Evolutionary conservation across 2,329 filamentous ascomycete genomes (phyloP).

Genomic region (Hypoxylon sp.): DNA sequence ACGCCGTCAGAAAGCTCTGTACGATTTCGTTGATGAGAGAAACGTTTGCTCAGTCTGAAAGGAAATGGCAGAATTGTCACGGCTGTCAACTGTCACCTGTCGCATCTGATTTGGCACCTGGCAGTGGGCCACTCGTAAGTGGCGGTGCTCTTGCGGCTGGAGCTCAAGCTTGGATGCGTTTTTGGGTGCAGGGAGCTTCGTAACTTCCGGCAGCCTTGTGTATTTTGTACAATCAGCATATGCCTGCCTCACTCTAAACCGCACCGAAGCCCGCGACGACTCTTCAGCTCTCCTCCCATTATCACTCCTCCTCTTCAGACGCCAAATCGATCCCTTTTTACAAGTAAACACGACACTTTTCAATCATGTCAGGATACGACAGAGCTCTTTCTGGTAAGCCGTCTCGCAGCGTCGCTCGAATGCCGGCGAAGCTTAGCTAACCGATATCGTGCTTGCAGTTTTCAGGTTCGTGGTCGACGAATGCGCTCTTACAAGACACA

Average conservation of each 20-base stretch:
- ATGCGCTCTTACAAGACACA: constrained; percentile 10
- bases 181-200: constrained; percentile 32
- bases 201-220: constrained; percentile 37
- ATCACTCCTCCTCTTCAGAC: constrained; percentile 17
- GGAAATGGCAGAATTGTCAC: no score
- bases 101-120: no score
- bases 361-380: constrained; percentile 88
- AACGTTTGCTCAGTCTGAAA: no score
- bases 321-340: constrained; percentile 12
- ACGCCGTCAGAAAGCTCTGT: no score
- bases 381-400: constrained; percentile 94
- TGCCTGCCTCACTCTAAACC: constrained; percentile 16
- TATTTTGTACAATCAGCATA: constrained; percentile 16
- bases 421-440: constrained; percentile 51
- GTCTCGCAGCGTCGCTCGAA: constrained; percentile 45
- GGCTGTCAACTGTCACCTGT: neutral
- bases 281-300: constrained; percentile 12
- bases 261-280: constrained; percentile 10
- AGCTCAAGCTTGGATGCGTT: constrained; percentile 17
- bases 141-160: constrained; percentile 25
- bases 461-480: constrained; percentile 71
- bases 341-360: constrained; percentile 10
- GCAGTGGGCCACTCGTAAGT: no score
- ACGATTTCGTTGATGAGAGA: no score
- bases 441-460: constrained; percentile 63